These are phyloP conservation scores for Arxiozyma slooffiae DNA, from an alignment of 1,139 yeast genomes.

Conservation along the genomic window DNA sequence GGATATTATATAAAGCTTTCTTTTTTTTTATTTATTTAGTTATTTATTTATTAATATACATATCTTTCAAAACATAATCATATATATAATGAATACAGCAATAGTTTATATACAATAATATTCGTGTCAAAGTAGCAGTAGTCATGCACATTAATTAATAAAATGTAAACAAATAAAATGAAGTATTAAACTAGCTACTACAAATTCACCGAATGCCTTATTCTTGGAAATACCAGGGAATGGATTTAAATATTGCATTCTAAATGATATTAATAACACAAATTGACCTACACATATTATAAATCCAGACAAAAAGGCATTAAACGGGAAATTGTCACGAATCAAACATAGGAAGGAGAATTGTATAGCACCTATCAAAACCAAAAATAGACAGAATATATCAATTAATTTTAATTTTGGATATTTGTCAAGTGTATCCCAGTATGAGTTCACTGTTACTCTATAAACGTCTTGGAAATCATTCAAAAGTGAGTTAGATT, in stretches of 20 bases:
- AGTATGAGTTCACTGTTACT: constrained; percentile 42
- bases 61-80: neutral
- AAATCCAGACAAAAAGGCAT: constrained; percentile 92
- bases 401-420: constrained; percentile 57
- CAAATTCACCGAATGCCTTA: constrained; percentile 79
- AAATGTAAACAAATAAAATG: constrained; percentile 89
- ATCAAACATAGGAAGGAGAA: constrained; percentile 65
- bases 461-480: constrained; percentile 43
- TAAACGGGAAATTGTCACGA: constrained; percentile 84
- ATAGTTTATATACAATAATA: neutral
- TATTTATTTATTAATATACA: too few relatives aligned
- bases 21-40: too few relatives aligned
- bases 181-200: constrained; percentile 76
- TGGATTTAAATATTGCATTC: constrained; percentile 54
- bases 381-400: constrained; percentile 62
- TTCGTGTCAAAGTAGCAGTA: neutral
- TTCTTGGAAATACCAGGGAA: constrained; percentile 58
- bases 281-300: constrained; percentile 91
- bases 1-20: too few relatives aligned
- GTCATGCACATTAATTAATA: constrained; percentile 47
- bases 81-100: neutral
- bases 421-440: constrained; percentile 27
- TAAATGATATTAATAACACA: constrained; percentile 68
- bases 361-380: constrained; percentile 66
- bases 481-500: constrained; percentile 16